Evolutionary conservation across 1,284 basidiomycete genomes (phyloP).

Genomic region (Ganoderma lucidum): DNA sequence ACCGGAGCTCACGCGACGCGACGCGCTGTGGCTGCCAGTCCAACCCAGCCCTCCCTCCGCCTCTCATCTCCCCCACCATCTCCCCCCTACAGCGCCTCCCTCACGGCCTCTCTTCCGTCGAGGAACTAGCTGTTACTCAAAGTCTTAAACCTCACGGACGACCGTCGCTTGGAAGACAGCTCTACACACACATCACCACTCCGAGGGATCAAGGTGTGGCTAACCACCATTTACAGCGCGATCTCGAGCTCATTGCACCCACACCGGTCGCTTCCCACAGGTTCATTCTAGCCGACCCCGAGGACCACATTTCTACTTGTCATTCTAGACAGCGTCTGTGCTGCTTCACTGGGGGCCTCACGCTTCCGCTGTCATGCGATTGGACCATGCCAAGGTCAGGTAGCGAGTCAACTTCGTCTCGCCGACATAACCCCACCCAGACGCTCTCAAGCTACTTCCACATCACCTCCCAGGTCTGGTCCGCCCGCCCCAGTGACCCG

Average conservation of each 20-base stretch:
- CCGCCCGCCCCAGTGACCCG: conserved; percentile 4
- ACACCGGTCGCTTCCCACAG: not conserved
- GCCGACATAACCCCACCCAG: conserved; percentile 28
- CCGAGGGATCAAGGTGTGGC: not conserved
- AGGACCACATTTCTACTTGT: not conserved
- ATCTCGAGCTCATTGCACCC: not conserved
- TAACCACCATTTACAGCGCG: not conserved
- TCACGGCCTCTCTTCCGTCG: not conserved
- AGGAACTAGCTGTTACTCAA: not conserved
- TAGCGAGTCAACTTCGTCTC: conserved; percentile 28
- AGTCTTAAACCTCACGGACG: not conserved
- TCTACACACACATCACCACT: not conserved
- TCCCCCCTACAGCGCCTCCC: not conserved
- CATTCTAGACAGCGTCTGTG: not conserved
- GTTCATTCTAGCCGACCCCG: not conserved
- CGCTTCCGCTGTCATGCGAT: conserved; percentile 7
- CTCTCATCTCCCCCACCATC: not conserved
- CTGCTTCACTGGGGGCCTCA: not conserved
- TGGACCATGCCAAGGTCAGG: conserved; percentile 28
- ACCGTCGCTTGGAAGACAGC: not conserved
- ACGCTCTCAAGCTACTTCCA: conserved; percentile 26
- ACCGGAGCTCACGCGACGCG: conserved; percentile 7
- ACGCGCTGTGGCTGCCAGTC: conserved; percentile 8
- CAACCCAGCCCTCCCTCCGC: not conserved
- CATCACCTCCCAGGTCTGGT: conserved; percentile 22